phyloP scores from a whole-genome alignment of 441 rosid species.

The Brassica balearica region DNA sequence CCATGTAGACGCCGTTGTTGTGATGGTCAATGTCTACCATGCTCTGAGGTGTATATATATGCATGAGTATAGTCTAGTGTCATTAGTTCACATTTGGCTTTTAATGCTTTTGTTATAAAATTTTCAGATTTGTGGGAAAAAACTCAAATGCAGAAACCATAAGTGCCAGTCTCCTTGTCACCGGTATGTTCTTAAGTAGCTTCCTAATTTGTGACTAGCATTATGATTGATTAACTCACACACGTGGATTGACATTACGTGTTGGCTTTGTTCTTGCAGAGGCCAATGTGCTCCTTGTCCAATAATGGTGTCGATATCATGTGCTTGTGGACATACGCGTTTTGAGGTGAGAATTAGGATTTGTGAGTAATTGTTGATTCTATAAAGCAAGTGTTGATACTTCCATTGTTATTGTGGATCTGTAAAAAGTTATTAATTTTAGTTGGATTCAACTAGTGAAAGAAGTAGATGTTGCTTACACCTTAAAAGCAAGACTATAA shows the following conservation, averaged over 20 bases:
- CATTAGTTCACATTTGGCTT: constrained; percentile 10
- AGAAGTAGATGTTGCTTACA: too few species aligned
- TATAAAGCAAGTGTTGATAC: neutral
- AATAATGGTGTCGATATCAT: constrained; percentile 83
- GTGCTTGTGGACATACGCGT: constrained; percentile 80
- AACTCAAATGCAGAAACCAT: constrained; percentile 84
- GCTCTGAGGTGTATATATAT: constrained; percentile 66
- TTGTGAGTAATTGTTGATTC: neutral
- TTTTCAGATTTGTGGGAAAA: constrained; percentile 79
- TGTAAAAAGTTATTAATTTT: too few species aligned
- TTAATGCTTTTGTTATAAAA: constrained; percentile 19
- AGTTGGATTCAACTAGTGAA: too few species aligned
- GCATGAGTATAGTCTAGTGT: neutral
- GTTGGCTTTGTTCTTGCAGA: constrained; percentile 49
- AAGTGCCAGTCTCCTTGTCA: constrained; percentile 95
- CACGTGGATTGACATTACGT: constrained; percentile 23
- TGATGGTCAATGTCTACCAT: constrained; percentile 91
- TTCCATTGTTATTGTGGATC: too few species aligned
- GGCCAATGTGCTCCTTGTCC: constrained; percentile 98
- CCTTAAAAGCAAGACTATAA: too few species aligned
- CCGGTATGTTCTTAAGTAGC: constrained; percentile 54
- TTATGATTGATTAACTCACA: constrained; percentile 17
- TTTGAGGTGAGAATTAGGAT: constrained; percentile 68
- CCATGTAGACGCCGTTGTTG: constrained; percentile 96
- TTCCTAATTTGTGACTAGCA: neutral